Evolutionary conservation across 2,329 filamentous ascomycete genomes (phyloP).

Genomic region (Dactylellina drechsleri): DNA sequence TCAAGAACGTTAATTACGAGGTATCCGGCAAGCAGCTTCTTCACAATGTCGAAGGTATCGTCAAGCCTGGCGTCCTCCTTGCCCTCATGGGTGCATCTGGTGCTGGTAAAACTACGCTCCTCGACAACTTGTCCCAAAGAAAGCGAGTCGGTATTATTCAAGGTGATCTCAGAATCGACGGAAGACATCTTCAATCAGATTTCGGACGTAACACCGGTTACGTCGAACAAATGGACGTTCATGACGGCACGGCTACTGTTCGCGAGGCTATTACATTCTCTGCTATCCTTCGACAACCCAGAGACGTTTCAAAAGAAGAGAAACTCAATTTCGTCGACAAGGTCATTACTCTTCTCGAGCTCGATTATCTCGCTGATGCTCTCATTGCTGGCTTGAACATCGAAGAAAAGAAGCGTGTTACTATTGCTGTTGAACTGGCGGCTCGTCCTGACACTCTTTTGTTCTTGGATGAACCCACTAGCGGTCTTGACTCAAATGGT

Average conservation of each 20-base stretch:
- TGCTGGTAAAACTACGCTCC: conserved; percentile 83
- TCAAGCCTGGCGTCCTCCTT: conserved; percentile 81
- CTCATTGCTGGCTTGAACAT: conserved; percentile 72
- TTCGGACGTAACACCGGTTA: conserved; percentile 78
- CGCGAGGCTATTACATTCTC: conserved; percentile 76
- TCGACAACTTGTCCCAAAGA: conserved; percentile 80
- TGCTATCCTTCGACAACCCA: conserved; percentile 72
- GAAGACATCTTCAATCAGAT: conserved; percentile 69
- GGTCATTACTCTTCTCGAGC: conserved; percentile 73
- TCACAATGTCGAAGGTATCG: conserved; percentile 78
- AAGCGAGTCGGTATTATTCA: conserved; percentile 72
- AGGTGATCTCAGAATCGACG: conserved; percentile 79
- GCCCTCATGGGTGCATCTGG: conserved; percentile 84
- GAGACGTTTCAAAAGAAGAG: conserved; percentile 67
- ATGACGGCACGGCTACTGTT: conserved; percentile 74
- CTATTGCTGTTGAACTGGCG: conserved; percentile 78
- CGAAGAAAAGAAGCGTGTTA: conserved; percentile 76
- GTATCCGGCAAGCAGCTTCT: conserved; percentile 75
- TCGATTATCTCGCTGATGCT: conserved; percentile 74
- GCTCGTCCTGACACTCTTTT: conserved; percentile 74
- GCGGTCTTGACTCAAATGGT: conserved; percentile 75
- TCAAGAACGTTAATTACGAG: conserved; percentile 76
- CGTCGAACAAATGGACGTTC: conserved; percentile 77
- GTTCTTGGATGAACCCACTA: conserved; percentile 78
- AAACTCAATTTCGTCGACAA: conserved; percentile 75